A percentile compares a stretch with the other conserved stretches of the same genome.
phyloP scores from a whole-genome alignment of 2,329 filamentous ascomycete species.

The Plenodomus biglobosus region DNA sequence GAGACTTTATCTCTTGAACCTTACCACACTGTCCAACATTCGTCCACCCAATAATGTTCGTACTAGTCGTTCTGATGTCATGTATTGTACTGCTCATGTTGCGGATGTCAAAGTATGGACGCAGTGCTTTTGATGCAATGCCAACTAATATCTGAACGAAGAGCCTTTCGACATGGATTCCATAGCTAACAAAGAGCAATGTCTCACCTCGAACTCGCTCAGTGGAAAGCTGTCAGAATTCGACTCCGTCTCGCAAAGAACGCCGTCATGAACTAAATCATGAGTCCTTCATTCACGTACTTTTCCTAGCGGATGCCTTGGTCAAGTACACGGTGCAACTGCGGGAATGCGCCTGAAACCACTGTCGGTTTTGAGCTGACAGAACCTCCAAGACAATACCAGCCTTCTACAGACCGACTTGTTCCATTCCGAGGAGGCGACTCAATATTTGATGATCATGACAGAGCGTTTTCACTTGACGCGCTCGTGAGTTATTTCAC shows the following conservation, averaged over 20 bases:
- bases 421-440: not conserved
- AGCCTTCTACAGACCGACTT: not conserved
- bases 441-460: not conserved
- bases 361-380: no score
- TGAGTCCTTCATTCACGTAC: no score
- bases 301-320: no score
- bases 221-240: constrained; percentile 28
- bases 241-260: constrained; percentile 30
- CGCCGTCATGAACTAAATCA: constrained; percentile 33
- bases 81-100: constrained; percentile 6
- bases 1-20: no score
- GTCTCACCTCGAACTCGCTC: constrained; percentile 30
- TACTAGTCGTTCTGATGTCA: no score
- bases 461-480: not conserved
- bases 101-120: constrained; percentile 10
- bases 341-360: no score
- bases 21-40: no score
- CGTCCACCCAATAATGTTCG: no score
- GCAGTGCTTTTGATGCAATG: constrained; percentile 9
- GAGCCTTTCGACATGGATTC: constrained; percentile 22
- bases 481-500: not conserved
- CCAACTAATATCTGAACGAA: constrained; percentile 38
- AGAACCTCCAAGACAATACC: no score
- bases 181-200: constrained; percentile 28
- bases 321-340: not conserved